phyloP scores from a whole-genome alignment of 805 yeast genomes.

The Vanderwaltozyma polyspora region DNA sequence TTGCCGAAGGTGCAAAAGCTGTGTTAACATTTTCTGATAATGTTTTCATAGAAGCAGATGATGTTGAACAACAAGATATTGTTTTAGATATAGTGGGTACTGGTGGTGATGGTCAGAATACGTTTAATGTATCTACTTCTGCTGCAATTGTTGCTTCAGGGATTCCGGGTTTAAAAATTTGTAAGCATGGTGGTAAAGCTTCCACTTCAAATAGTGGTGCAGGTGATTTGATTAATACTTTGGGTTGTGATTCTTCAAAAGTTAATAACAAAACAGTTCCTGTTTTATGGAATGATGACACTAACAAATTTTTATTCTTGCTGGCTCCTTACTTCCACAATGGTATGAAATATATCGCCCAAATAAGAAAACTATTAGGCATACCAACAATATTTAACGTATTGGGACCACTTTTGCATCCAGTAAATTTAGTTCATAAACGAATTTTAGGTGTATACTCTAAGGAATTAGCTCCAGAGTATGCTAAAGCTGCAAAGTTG shows the following conservation, averaged over 20 bases:
- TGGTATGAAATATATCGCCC: constrained; percentile 77
- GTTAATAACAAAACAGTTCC: constrained; percentile 53
- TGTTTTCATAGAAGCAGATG: constrained; percentile 42
- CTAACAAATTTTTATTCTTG: constrained; percentile 48
- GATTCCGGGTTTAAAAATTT: constrained; percentile 53
- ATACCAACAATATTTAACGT: constrained; percentile 91
- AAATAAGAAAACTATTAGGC: constrained; percentile 66
- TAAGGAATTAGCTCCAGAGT: constrained; percentile 65
- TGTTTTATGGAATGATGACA: constrained; percentile 34
- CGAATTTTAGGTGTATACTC: constrained; percentile 86
- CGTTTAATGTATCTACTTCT: constrained; percentile 92
- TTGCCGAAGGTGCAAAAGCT: constrained; percentile 77
- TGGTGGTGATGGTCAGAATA: constrained; percentile 97
- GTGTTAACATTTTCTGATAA: constrained; percentile 53
- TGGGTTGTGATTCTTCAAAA: constrained; percentile 75
- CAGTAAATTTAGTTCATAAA: constrained; percentile 63
- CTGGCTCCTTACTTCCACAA: constrained; percentile 93
- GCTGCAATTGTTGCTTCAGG: constrained; percentile 94
- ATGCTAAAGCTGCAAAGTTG: constrained; percentile 66
- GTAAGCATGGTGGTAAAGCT: constrained; percentile 97
- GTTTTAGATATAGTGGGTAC: constrained; percentile 84
- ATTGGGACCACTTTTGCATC: constrained; percentile 88
- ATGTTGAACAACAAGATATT: constrained; percentile 24
- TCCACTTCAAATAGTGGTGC: constrained; percentile 89
- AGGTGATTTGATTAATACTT: constrained; percentile 68